Base-by-base conservation (phyloP, 495 filamentous ascomycete species). In the Tuber calosporum region DNA sequence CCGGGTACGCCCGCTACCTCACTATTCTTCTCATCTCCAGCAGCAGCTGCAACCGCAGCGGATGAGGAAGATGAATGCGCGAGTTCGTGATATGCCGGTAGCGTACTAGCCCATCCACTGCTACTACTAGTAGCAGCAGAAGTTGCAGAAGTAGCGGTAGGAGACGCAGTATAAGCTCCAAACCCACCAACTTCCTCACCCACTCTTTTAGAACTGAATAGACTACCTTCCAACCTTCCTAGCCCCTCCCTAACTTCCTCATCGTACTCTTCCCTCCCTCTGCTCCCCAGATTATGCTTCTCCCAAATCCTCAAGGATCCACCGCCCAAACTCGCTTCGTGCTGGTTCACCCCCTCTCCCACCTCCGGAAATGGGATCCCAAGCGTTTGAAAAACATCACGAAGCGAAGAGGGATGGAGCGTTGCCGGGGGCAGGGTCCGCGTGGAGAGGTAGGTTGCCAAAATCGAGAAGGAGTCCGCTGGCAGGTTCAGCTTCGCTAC, bases 281-380 rank as follows among this genome's bases (percentile, higher is more conserved):
- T 15, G 19, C 3, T 62, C 13, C 53, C 53, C 13, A 62, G 26
- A 19, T 62, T 62, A 15, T 62, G 53, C 53, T 62, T 62, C 40
- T 76, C 74, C 74, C 74, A 76, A 37, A 67, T 72, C 6, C 73
- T 67, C 8, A 76, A 45, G 19, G 67, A 48, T 4, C 74, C 67
- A 30, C 67, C 48, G 11, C 74, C 74, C 26, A 76, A 40, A 17
- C 72, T 75, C 67, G 74, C 74, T 13, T 73, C 74, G 48, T 76
- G 72, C 19, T 76, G 74, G 5, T 62, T 62, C 26, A 11, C 26
- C 26, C 53, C 26, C 3, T 62, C 53, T 4, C 13, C 53, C 26
- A 15, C 53, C 15, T 76, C 67, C 9, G 72, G 74, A 26, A 69
- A 76, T 17, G 67, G 74, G 36, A 76, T 76, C 0, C 74, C 74